Base-by-base conservation (phyloP, 176 grass and related monocot genomes). In the Carex parvula region DNA sequence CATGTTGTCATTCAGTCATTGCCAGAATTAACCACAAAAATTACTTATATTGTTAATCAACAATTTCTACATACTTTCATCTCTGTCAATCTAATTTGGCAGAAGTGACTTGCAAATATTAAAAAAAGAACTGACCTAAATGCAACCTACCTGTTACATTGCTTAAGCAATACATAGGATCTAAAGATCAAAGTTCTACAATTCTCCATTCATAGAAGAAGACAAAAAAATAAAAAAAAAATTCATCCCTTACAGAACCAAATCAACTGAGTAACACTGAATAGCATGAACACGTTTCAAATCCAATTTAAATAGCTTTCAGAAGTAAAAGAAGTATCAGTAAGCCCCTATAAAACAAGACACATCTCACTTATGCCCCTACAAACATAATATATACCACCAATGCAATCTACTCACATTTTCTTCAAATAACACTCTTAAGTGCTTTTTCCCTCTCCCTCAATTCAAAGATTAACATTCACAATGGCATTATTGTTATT, bases 401-500 rank as follows among this genome's bases (percentile, higher is more conserved):
- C 52, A n/a, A 57, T 33, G 14, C 73, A 24, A 78, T 78, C 73
- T 54, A 56, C 73, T 57, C 14, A 33, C 20, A 35, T 39, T 24
- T 74, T 74, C 44, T 74, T 74, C 70, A 21, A 74, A 26, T 74
- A 74, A 50, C 21, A 52, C 70, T 20, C 13, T n/a, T n/a, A 74
- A 48, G 9, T 26, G 42, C n/a, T 16, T n/a, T n/a, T 20, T 14
- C 42, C 1, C 70, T 42, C 42, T 74, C 42, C 4, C 70, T 22
- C 3, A 17, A 67, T 35, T 67, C 14, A 35, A 13, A 66, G 56
- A 56, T 26, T 26, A 26, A 56, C 73, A 78, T 78, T 78, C 26
- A 18, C 18, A 32, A 78, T 78, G 46, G 52, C 70, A 26, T 48
- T 78, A 22, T 57, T 78, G 67, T 1, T 70, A 18, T 44, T 77